Percentiles rank a stretch among this genome's conserved stretches.
Conservation (phyloP, 768 basidiomycete species). For the Botryobasidium botryosum region DNA sequence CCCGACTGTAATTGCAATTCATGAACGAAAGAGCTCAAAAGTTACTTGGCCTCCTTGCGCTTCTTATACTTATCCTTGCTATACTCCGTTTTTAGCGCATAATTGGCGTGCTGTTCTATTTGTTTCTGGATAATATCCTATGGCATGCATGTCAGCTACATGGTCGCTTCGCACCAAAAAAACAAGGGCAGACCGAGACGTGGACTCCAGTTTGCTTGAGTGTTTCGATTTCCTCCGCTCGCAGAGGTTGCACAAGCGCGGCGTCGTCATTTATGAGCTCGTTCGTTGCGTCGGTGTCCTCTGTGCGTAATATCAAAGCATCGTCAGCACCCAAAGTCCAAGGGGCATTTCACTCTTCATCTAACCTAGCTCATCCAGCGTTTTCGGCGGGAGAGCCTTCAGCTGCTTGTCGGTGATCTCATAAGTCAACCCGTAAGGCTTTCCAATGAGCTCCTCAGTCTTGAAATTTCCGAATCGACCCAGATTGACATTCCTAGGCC, state of each 20-base stretch:
- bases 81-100: slow-evolving; percentile 89
- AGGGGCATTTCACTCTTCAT: slow-evolving; percentile 1
- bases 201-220: slow-evolving; percentile 70
- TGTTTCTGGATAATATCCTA: slow-evolving; percentile 93
- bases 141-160: not conserved
- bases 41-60: slow-evolving; percentile 90
- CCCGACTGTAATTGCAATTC: not conserved
- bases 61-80: slow-evolving; percentile 98
- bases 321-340: not conserved
- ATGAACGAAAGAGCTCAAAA: not conserved
- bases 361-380: slow-evolving; percentile 68
- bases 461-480: slow-evolving; percentile 80
- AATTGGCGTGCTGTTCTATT: slow-evolving; percentile 84
- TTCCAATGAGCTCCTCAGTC: slow-evolving; percentile 57
- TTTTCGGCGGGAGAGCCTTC: slow-evolving; percentile 39
- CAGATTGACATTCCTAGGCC: slow-evolving; percentile 45
- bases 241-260: slow-evolving; percentile 66
- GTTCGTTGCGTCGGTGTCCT: slow-evolving; percentile 95
- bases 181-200: slow-evolving; percentile 37
- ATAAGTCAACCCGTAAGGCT: slow-evolving; percentile 78
- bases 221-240: slow-evolving; percentile 64
- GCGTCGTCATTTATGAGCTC: slow-evolving; percentile 78
- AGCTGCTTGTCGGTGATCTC: slow-evolving; percentile 66
- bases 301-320: slow-evolving; percentile 25
- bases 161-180: not conserved